These are phyloP conservation scores for Aureobasidium sp. DNA, from an alignment of 2,329 filamentous ascomycete species.

Conservation along the genomic window DNA sequence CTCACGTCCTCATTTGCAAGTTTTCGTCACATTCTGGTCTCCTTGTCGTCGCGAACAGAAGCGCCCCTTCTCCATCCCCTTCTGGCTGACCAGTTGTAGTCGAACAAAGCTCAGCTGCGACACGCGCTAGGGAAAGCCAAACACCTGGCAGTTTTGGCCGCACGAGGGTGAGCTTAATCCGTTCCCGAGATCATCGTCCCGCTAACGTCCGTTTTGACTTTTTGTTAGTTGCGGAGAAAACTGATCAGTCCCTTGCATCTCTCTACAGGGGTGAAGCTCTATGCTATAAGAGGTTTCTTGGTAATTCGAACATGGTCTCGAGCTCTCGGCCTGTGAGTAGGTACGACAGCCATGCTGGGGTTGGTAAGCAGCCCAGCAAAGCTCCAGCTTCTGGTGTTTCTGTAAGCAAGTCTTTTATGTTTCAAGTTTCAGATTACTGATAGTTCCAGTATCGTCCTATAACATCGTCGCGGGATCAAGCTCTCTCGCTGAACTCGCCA, in stretches of 20 bases:
- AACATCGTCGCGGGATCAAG: neutral
- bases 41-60: neutral
- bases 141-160: conserved; percentile 11
- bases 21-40: conserved; percentile 11
- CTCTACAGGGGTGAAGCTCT: neutral
- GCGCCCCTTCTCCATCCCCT: neutral
- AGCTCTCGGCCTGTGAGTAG: neutral
- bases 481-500: neutral
- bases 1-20: conserved; percentile 13
- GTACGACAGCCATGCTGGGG: neutral
- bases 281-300: neutral
- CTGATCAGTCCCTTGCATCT: conserved; percentile 12
- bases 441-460: neutral
- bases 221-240: conserved; percentile 11
- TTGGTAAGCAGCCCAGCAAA: neutral
- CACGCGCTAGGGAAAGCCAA: conserved; percentile 2
- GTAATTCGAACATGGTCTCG: conserved; percentile 3
- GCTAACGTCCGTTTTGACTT: conserved; percentile 16
- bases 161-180: conserved; percentile 15
- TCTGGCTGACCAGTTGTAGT: conserved; percentile 7
- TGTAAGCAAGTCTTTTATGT: neutral
- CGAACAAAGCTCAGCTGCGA: conserved; percentile 9
- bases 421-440: neutral
- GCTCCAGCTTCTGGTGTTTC: neutral
- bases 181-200: conserved; percentile 11